phyloP scores from a whole-genome alignment of 2,329 filamentous ascomycete species.

The Microcyclosporella mali region DNA sequence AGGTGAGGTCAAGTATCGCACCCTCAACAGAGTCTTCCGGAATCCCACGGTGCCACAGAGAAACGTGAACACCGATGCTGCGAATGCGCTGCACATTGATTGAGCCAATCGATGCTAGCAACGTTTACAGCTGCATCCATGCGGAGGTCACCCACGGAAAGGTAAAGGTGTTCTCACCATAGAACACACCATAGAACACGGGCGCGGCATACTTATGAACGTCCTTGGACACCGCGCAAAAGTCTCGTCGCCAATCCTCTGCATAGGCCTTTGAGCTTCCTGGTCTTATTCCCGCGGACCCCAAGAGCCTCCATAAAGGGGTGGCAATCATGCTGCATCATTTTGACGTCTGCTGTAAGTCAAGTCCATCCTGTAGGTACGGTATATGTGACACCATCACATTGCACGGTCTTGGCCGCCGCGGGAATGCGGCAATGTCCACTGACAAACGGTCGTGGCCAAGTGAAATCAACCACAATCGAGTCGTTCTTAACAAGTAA shows the following conservation, averaged over 20 bases:
- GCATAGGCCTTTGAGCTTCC: slow-evolving; percentile 10
- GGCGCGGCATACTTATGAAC: slow-evolving; percentile 10
- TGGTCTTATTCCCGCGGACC: slow-evolving; percentile 14
- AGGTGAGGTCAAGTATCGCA: slow-evolving; percentile 18
- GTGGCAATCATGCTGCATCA: slow-evolving; percentile 15
- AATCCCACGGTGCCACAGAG: slow-evolving; percentile 14
- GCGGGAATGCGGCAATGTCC: slow-evolving; percentile 15
- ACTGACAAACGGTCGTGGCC: slow-evolving; percentile 17
- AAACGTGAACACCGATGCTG: slow-evolving; percentile 12
- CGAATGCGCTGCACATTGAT: slow-evolving; percentile 10
- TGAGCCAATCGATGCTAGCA: slow-evolving; percentile 15
- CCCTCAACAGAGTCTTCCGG: slow-evolving; percentile 18
- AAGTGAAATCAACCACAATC: slow-evolving; percentile 18
- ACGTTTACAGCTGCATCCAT: slow-evolving; percentile 20
- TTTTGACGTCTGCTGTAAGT: slow-evolving; percentile 5
- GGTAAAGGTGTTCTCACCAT: slow-evolving; percentile 15
- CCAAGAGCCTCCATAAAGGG: slow-evolving; percentile 16
- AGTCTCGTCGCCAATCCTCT: slow-evolving; percentile 13
- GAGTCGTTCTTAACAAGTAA: slow-evolving; percentile 11
- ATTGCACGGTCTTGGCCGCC: slow-evolving; percentile 4
- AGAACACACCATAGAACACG: slow-evolving; percentile 18
- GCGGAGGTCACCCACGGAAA: slow-evolving; percentile 15
- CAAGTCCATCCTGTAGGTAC: slow-evolving; percentile 9
- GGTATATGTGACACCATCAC: slow-evolving; percentile 5
- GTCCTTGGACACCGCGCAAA: slow-evolving; percentile 9